Conservation (phyloP, 306 rosid genomes). For the Quercus parvula region DNA sequence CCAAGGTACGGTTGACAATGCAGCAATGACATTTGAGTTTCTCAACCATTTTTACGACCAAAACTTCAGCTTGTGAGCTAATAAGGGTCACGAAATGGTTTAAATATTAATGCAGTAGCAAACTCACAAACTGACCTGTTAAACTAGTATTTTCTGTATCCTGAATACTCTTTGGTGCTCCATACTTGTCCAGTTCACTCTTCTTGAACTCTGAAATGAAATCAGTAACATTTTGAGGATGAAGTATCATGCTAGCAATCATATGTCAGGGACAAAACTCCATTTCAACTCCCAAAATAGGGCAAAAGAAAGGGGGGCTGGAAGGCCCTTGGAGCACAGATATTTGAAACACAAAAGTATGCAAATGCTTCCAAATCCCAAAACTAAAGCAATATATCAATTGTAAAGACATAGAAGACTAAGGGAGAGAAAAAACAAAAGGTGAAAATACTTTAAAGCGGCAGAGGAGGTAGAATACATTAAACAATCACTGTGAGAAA, state of each 20-base stretch:
- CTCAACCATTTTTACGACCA: neutral
- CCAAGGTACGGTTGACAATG: neutral
- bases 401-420: neutral
- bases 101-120: neutral
- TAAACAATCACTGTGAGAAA: neutral
- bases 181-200: conserved; percentile 64
- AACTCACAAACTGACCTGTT: conserved; percentile 47
- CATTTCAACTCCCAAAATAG: neutral
- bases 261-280: neutral
- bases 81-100: neutral
- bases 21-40: neutral
- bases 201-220: conserved; percentile 67
- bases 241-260: neutral
- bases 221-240: neutral
- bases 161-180: conserved; percentile 46
- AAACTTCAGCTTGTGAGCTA: neutral
- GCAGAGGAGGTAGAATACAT: too few relatives aligned
- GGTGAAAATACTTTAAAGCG: neutral
- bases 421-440: neutral
- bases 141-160: conserved; percentile 36
- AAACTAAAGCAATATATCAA: neutral
- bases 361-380: neutral
- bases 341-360: neutral
- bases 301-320: neutral
- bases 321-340: neutral